A percentile compares a stretch with the other conserved stretches of the same genome.
Conservation (phyloP, 1,284 basidiomycete genomes). For the Irpex sp. region DNA sequence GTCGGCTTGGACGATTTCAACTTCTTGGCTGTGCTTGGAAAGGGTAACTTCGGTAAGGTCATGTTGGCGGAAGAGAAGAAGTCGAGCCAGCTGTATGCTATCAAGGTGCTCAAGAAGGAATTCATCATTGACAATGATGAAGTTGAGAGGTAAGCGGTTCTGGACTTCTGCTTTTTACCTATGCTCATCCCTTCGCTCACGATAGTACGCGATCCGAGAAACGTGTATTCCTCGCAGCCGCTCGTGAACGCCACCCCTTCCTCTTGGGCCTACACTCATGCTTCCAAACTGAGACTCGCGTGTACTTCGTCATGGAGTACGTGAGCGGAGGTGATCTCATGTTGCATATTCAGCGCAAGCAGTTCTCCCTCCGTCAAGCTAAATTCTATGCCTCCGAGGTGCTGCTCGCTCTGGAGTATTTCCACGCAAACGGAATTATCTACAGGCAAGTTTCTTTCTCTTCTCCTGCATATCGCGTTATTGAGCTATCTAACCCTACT, state of each 20-base stretch:
- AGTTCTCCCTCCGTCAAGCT: conserved; percentile 80
- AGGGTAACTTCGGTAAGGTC: conserved; percentile 99
- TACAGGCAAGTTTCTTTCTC: conserved; percentile 54
- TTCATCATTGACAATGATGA: conserved; percentile 99
- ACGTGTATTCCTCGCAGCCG: conserved; percentile 95
- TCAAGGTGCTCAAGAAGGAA: conserved; percentile 99
- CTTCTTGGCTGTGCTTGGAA: conserved; percentile 96
- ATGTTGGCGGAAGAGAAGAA: conserved; percentile 99
- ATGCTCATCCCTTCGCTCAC: neutral
- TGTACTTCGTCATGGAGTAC: conserved; percentile 84
- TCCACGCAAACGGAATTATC: conserved; percentile 97
- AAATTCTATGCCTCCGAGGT: conserved; percentile 99
- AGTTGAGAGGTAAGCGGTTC: conserved; percentile 81
- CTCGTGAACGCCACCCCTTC: conserved; percentile 96
- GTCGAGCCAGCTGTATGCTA: conserved; percentile 88
- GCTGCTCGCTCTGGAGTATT: conserved; percentile 94
- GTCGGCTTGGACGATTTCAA: conserved; percentile 99
- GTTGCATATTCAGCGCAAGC: conserved; percentile 80
- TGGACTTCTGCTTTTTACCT: conserved; percentile 9
- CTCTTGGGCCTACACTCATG: conserved; percentile 96
- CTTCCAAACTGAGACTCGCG: conserved; percentile 99
- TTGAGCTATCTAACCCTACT: neutral
- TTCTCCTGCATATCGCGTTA: neutral
- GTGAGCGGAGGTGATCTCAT: conserved; percentile 79
- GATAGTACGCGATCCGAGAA: conserved; percentile 96